Evolutionary conservation across 2,329 filamentous ascomycete genomes (phyloP).

Genomic region (Aspergillus aculeatus): DNA sequence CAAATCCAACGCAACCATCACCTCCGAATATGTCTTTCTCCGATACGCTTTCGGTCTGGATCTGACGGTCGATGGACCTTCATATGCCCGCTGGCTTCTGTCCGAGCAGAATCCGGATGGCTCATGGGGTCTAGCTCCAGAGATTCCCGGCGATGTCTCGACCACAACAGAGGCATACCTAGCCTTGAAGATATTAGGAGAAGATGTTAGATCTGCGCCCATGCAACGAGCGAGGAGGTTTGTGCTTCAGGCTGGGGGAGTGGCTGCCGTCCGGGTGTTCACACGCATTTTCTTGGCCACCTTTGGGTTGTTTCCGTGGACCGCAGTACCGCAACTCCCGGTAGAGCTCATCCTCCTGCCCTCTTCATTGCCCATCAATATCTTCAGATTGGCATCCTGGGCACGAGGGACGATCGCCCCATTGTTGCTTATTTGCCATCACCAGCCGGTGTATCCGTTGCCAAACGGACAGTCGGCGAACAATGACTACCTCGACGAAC

Average conservation of each 20-base stretch:
- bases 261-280: conserved; percentile 32
- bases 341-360: conserved; percentile 37
- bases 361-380: conserved; percentile 25
- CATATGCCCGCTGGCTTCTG: conserved; percentile 14
- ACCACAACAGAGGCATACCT: conserved; percentile 36
- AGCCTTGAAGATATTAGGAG: conserved; percentile 34
- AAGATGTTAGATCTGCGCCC: conserved; percentile 9
- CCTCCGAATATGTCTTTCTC: conserved; percentile 30
- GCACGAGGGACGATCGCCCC: conserved; percentile 15
- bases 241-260: conserved; percentile 27
- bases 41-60: conserved; percentile 23
- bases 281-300: conserved; percentile 31
- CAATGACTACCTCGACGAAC: conserved; percentile 33
- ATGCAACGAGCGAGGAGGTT: conserved; percentile 24
- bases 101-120: conserved; percentile 30
- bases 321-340: conserved; percentile 32
- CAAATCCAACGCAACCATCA: conserved; percentile 22
- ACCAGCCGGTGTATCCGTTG: conserved; percentile 30
- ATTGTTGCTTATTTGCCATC: conserved; percentile 24
- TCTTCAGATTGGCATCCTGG: conserved; percentile 31
- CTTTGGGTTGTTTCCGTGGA: conserved; percentile 39
- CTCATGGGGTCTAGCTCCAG: conserved; percentile 31
- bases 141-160: conserved; percentile 25
- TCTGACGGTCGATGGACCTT: conserved; percentile 11
- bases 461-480: conserved; percentile 20